phyloP scores from a whole-genome alignment of 805 yeast species.

The Metschnikowia lochheadii region DNA sequence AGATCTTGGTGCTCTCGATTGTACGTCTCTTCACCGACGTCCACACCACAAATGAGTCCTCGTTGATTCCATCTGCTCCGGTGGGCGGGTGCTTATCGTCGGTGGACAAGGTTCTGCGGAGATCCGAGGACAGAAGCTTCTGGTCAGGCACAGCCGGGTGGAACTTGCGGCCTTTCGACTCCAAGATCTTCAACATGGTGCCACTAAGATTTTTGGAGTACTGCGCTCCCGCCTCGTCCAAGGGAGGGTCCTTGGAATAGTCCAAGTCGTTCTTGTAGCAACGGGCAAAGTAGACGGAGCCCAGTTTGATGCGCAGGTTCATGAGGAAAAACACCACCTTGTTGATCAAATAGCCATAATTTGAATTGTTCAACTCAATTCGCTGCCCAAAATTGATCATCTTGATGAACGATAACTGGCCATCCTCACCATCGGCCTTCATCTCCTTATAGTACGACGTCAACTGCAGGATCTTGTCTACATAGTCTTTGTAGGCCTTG shows the following conservation, averaged over 20 bases:
- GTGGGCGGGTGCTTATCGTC: constrained; percentile 43
- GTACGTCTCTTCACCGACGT: constrained; percentile 88
- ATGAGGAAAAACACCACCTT: constrained; percentile 88
- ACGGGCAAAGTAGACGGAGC: constrained; percentile 89
- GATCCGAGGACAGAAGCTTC: neutral
- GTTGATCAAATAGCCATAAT: constrained; percentile 83
- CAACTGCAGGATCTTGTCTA: constrained; percentile 63
- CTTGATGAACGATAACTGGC: constrained; percentile 65
- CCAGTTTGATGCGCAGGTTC: constrained; percentile 83
- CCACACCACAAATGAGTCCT: constrained; percentile 80
- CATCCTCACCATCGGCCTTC: constrained; percentile 44
- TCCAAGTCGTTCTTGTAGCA: constrained; percentile 56
- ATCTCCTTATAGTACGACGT: constrained; percentile 72
- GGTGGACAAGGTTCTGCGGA: constrained; percentile 22
- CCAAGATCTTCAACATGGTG: constrained; percentile 45
- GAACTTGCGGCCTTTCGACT: constrained; percentile 28
- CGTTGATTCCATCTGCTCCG: constrained; percentile 55
- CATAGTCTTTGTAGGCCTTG: constrained; percentile 73
- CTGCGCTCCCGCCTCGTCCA: constrained; percentile 66
- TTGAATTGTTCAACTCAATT: constrained; percentile 72
- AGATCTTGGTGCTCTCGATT: constrained; percentile 68
- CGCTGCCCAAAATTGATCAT: constrained; percentile 88
- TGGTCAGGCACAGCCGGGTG: neutral
- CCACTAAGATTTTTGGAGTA: constrained; percentile 65
- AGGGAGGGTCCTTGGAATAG: constrained; percentile 74